Conservation (phyloP, 1,139 yeast species). For the Hyphopichia burtonii region DNA sequence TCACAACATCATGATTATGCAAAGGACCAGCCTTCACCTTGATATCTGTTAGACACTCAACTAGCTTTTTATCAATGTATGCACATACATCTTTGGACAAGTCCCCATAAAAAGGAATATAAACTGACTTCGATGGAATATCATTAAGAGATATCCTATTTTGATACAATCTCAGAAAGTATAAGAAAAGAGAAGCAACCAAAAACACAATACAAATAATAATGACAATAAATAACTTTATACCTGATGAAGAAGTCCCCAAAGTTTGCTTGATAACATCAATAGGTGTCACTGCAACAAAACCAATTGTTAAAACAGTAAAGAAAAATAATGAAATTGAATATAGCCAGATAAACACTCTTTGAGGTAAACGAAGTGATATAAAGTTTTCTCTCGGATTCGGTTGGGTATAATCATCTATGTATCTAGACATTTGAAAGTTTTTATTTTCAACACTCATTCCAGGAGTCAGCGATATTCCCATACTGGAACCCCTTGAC, state of each 20-base stretch:
- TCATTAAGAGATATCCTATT: constrained; percentile 62
- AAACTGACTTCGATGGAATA: constrained; percentile 64
- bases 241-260: constrained; percentile 50
- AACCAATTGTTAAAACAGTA: constrained; percentile 50
- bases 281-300: constrained; percentile 68
- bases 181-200: constrained; percentile 46
- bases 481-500: constrained; percentile 2
- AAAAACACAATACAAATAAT: constrained; percentile 66
- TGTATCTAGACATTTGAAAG: not conserved
- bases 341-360: constrained; percentile 51
- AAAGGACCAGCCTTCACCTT: constrained; percentile 53
- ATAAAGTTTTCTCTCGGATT: constrained; percentile 5
- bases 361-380: constrained; percentile 30
- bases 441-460: not conserved
- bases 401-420: not conserved
- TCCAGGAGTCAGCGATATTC: not conserved
- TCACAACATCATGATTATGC: constrained; percentile 27
- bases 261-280: constrained; percentile 71
- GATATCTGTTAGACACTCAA: constrained; percentile 44
- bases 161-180: constrained; percentile 55
- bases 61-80: constrained; percentile 37
- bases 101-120: constrained; percentile 69
- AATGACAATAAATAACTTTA: constrained; percentile 74
- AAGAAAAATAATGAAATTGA: constrained; percentile 55
- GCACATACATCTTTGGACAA: constrained; percentile 50